Base-by-base conservation (phyloP, 768 basidiomycete genomes). In the Pleurotus pulmonarius region DNA sequence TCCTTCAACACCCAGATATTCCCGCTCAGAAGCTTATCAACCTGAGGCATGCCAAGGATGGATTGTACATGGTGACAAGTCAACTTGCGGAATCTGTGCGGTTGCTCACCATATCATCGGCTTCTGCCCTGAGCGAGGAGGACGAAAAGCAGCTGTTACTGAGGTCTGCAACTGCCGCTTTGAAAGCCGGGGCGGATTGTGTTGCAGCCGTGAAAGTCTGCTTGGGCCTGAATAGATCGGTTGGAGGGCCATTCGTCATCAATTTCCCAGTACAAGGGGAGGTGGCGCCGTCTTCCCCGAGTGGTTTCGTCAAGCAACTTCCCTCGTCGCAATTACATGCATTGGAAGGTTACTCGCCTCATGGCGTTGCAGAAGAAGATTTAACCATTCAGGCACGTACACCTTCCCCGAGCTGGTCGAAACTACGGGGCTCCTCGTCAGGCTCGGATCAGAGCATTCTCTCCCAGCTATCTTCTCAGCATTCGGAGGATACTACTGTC, bases 151-250 rank as follows among this genome's bases (percentile, higher is more conserved):
- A 81, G 54, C 74, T 78, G 1, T 71, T 97, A 52, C 78, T 98
- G 60, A 82, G 87, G 55, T 87, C 87, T n/a, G 93, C 95, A 7
- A 97, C 96, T 4, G 83, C 82, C 46, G 91, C 94, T 4, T 75
- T 95, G 57, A 90, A 92, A 66, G 86, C 90, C 24, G 93, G 92
- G 25, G 86, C 88, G 9, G 94, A 97, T 59, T 96, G 94, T 69
- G 87, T 93, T 41, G 81, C 86, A 6, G 84, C 91, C 22, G 91
- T 95, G 61, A 92, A 89, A 71, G 80, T 87, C 58, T 94, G 92
- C 65, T 70, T 95, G 55, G 51, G 34, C 22, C n/a, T 53, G 51
- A 83, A 79, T 66, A 80, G 86, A 49, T 76, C 86, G 18, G 70
- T 78, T 11, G 79, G 80, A 41, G 86, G 87, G 63, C 80, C 85